Conservation (phyloP, 352 stramenopile species). For the Globisporangium echinulatum region DNA sequence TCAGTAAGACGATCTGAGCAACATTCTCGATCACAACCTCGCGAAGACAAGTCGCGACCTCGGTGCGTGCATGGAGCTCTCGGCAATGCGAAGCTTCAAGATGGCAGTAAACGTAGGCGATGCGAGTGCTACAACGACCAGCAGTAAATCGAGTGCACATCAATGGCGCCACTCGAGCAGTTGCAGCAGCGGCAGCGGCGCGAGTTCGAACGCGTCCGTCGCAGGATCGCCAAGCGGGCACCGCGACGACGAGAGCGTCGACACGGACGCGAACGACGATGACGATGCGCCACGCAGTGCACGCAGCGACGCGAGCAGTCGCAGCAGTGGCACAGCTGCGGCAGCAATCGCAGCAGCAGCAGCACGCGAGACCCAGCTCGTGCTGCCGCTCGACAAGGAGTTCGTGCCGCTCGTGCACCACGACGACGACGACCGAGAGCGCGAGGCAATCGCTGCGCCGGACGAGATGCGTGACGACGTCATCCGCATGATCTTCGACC, state of each 20-base stretch:
- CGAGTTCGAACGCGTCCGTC: constrained; percentile 1
- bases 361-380: constrained; percentile 17
- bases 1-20: not conserved
- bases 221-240: constrained; percentile 12
- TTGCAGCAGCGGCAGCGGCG: constrained; percentile 5
- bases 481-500: constrained; percentile 84
- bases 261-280: constrained; percentile 18
- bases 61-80: constrained; percentile 16
- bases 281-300: constrained; percentile 16
- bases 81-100: constrained; percentile 23
- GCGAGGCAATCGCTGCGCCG: constrained; percentile 25
- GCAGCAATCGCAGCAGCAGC: constrained; percentile 1
- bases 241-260: not conserved
- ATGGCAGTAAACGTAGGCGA: constrained; percentile 16
- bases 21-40: not conserved
- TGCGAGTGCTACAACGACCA: not conserved
- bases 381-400: constrained; percentile 39
- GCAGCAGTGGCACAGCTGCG: constrained; percentile 16
- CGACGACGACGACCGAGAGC: constrained; percentile 8
- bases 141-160: constrained; percentile 6
- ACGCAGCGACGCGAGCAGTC: constrained; percentile 14
- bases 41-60: not conserved
- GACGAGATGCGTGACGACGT: constrained; percentile 71
- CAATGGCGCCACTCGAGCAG: constrained; percentile 11
- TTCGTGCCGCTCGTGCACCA: constrained; percentile 32